A percentile compares a stretch with the other conserved stretches of the same genome.
These are phyloP conservation scores for Cystobasidiopsis lactophilus DNA, from an alignment of 768 basidiomycete species.

Conservation along the genomic window DNA sequence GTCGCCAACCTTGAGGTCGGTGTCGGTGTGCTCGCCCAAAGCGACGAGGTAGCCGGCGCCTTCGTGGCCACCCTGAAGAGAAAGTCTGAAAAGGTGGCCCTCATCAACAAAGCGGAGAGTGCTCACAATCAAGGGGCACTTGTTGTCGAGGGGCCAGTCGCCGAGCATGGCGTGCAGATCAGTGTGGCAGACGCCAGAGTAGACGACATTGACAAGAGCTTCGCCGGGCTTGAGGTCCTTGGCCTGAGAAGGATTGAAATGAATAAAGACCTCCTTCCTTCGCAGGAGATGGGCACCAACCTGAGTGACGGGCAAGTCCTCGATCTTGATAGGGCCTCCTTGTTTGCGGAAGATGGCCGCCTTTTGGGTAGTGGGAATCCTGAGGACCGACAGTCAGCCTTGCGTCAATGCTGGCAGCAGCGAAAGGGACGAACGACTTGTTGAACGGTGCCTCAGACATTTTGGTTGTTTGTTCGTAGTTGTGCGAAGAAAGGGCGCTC, in stretches of 20 bases:
- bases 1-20: conserved; percentile 49
- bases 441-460: no score
- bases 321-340: conserved; percentile 3
- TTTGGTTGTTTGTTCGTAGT: no score
- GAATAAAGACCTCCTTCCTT: no score
- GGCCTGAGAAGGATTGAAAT: no score
- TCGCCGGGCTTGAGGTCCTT: conserved; percentile 18
- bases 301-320: conserved; percentile 15
- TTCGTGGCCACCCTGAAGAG: no score
- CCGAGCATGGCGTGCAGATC: conserved; percentile 40
- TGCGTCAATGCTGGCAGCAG: no score
- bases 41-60: conserved; percentile 57
- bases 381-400: no score
- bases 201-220: conserved; percentile 2
- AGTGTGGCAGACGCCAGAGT: conserved; percentile 18
- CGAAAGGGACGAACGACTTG: no score
- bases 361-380: background rate
- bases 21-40: conserved; percentile 43
- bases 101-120: conserved; percentile 51
- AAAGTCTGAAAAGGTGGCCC: no score
- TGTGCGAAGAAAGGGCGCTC: no score
- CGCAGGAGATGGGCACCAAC: no score
- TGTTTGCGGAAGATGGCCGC: conserved; percentile 10
- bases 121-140: no score
- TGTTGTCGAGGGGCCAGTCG: conserved; percentile 60